A percentile compares a stretch with the other conserved stretches of the same genome.
Conservation (phyloP, 495 filamentous ascomycete genomes). For the Tuber aestivum region DNA sequence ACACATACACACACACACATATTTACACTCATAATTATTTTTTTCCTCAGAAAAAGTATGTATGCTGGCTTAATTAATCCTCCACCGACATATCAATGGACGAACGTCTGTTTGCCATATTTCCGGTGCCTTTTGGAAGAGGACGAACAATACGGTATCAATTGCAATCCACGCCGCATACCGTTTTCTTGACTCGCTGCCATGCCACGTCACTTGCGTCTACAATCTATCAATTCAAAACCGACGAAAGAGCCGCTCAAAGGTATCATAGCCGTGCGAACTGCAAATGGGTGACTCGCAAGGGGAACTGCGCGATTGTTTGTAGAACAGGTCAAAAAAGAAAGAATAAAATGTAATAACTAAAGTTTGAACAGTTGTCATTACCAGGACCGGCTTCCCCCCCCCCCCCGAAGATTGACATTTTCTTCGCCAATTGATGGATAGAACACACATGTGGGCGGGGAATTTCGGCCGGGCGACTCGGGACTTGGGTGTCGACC, state of each 20-base stretch:
- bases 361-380: conserved; percentile 1
- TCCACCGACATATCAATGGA: conserved; percentile 3
- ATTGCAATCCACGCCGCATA: conserved; percentile 3
- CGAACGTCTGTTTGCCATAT: conserved; percentile 3
- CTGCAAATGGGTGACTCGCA: conserved; percentile 1
- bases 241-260: conserved; percentile 1
- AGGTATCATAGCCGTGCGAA: conserved; percentile 3
- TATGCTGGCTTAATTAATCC: conserved; percentile 2
- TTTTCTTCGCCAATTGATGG: conserved; percentile 1
- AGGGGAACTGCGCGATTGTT: neutral
- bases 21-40: neutral
- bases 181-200: conserved; percentile 4
- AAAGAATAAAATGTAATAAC: conserved; percentile 6
- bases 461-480: neutral
- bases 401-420: conserved; percentile 1
- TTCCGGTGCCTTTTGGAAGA: neutral
- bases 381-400: neutral
- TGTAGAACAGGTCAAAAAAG: conserved; percentile 2
- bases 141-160: conserved; percentile 7
- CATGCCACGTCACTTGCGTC: conserved; percentile 4
- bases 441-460: conserved; percentile 3
- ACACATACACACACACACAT: conserved; percentile 3
- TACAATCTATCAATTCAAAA: conserved; percentile 7
- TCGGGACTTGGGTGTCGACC: conserved; percentile 3
- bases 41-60: neutral